Percentiles rank a stretch among this genome's conserved stretches.
These are phyloP conservation scores for Populus hybrid DNA, from an alignment of 441 rosid genomes.

Conservation along the genomic window DNA sequence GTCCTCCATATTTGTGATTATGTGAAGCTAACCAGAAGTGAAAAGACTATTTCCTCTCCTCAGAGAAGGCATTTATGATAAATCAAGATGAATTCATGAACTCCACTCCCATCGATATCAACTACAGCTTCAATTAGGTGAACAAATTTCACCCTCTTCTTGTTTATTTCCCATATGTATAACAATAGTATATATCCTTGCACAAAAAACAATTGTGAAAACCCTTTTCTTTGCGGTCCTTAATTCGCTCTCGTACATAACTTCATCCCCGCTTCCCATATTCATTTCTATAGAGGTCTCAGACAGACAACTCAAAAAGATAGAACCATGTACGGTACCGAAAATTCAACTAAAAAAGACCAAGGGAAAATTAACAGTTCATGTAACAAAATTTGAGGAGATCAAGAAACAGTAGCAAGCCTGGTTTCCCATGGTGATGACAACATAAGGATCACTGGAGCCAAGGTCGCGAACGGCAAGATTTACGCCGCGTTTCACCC, in stretches of 20 bases:
- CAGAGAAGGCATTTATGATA: neutral
- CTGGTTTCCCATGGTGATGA: slow-evolving; percentile 74
- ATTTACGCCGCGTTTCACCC: slow-evolving; percentile 65
- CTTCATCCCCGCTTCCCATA: neutral
- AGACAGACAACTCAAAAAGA: neutral
- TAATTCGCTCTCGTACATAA: no score
- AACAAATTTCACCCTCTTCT: neutral
- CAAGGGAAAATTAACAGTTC: neutral
- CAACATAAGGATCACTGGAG: slow-evolving; percentile 86
- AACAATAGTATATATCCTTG: neutral
- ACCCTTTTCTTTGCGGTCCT: neutral
- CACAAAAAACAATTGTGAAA: neutral
- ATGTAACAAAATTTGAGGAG: neutral
- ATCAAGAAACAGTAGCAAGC: slow-evolving; percentile 15
- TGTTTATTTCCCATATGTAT: neutral
- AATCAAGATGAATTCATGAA: neutral
- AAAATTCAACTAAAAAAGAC: neutral
- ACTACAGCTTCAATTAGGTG: neutral
- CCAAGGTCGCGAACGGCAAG: slow-evolving; percentile 84
- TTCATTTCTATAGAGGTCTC: neutral
- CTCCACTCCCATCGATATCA: neutral
- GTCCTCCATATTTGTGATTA: neutral
- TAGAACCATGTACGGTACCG: neutral
- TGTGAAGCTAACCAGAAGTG: neutral
- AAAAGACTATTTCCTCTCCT: neutral